Percentiles rank a stretch among this genome's conserved stretches.
Conservation (phyloP, 1,284 basidiomycete species). For the Volvariella volvacea region DNA sequence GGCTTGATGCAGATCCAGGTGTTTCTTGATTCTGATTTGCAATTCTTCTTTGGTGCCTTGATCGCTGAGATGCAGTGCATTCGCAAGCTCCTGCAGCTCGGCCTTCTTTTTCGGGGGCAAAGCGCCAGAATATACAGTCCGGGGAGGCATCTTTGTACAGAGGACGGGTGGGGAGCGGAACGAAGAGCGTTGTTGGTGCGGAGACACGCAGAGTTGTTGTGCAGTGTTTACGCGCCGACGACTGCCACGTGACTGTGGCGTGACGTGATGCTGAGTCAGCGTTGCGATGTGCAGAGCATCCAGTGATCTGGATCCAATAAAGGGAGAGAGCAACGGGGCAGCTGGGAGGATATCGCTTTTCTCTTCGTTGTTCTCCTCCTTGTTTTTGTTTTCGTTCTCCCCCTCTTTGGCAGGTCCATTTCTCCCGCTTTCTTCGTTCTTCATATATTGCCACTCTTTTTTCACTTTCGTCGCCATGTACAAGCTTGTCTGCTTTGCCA, state of each 20-base stretch:
- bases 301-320: too few species aligned
- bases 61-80: conserved; percentile 41
- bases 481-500: conserved; percentile 26
- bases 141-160: conserved; percentile 21
- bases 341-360: too few species aligned
- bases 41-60: conserved; percentile 56
- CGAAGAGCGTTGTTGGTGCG: conserved; percentile 6
- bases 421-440: conserved; percentile 14
- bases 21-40: conserved; percentile 47
- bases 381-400: not conserved
- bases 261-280: conserved; percentile 4
- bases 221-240: conserved; percentile 22
- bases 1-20: conserved; percentile 45
- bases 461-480: conserved; percentile 13
- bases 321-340: too few species aligned
- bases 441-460: conserved; percentile 12
- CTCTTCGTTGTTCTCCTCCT: conserved; percentile 9
- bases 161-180: not conserved
- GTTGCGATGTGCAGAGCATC: not conserved
- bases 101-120: conserved; percentile 54
- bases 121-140: conserved; percentile 34
- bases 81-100: conserved; percentile 53
- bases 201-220: conserved; percentile 19
- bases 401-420: conserved; percentile 31
- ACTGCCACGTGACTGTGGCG: conserved; percentile 19